Percentiles rank a stretch among this genome's conserved stretches.
phyloP scores from a whole-genome alignment of 345 rosid species.

The Cardamine chenopodiifolia region DNA sequence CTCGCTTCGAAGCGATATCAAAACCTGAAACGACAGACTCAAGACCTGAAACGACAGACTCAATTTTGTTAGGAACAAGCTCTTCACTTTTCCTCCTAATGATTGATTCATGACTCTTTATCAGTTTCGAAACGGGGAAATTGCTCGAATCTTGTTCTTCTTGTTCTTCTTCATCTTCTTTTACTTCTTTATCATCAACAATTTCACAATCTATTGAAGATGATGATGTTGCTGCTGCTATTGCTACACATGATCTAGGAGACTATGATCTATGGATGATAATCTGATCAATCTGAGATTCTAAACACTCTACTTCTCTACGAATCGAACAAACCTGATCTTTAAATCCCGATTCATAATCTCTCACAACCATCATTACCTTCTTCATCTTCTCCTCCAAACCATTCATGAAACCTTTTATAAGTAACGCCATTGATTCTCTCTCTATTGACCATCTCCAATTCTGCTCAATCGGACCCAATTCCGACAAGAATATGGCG shows the following conservation, averaged over 20 bases:
- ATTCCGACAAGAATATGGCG: conserved; percentile 62
- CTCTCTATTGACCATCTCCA: conserved; percentile 70
- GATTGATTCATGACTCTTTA: conserved; percentile 65
- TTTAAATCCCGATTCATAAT: conserved; percentile 49
- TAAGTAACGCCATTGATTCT: conserved; percentile 42
- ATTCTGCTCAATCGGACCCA: conserved; percentile 65
- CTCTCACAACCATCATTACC: conserved; percentile 45
- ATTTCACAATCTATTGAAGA: conserved; percentile 29
- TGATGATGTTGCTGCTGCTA: conserved; percentile 9
- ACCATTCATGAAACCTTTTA: conserved; percentile 56
- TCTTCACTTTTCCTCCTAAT: conserved; percentile 58
- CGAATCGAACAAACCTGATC: conserved; percentile 44
- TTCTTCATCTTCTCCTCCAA: conserved; percentile 43
- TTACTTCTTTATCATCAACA: conserved; percentile 5
- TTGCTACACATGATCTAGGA: conserved; percentile 17
- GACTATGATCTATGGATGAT: not conserved
- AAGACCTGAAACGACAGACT: conserved; percentile 41
- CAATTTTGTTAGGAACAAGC: conserved; percentile 28
- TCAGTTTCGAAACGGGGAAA: conserved; percentile 55
- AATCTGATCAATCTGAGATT: conserved; percentile 34
- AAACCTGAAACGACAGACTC: no score
- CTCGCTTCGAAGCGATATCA: no score
- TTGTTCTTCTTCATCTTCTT: conserved; percentile 6
- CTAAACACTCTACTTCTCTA: conserved; percentile 48
- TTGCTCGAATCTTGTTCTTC: conserved; percentile 39